Percentiles rank a stretch among this genome's conserved stretches.
Conservation (phyloP, 176 grass and related monocot species). For the Phoenix roebelenii region DNA sequence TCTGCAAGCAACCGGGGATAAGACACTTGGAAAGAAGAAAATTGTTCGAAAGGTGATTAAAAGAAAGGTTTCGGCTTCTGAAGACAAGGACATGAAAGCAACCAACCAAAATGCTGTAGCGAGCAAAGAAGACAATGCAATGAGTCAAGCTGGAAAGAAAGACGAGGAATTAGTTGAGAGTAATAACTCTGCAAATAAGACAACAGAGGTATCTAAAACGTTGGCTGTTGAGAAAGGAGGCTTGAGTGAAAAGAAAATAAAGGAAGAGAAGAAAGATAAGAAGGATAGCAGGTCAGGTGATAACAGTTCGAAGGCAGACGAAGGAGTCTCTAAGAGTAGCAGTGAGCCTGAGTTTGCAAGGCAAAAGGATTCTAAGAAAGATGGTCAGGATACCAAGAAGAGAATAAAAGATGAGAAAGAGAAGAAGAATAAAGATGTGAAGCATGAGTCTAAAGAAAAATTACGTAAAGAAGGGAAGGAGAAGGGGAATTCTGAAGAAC, state of each 20-base stretch:
- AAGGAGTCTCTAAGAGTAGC: constrained; percentile 7
- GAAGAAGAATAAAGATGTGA: constrained; percentile 43
- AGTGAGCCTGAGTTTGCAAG: constrained; percentile 30
- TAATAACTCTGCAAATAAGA: constrained; percentile 28
- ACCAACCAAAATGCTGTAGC: constrained; percentile 26
- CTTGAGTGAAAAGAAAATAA: constrained; percentile 33
- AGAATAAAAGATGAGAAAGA: constrained; percentile 52
- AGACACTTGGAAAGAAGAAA: constrained; percentile 71
- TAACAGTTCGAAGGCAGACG: constrained; percentile 12
- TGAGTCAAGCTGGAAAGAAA: constrained; percentile 41
- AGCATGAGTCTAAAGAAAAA: constrained; percentile 46
- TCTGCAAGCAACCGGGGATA: constrained; percentile 34
- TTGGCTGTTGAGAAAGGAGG: constrained; percentile 21
- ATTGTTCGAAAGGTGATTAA: constrained; percentile 91
- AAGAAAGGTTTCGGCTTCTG: constrained; percentile 47
- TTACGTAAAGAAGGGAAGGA: constrained; percentile 43
- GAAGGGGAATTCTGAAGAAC: constrained; percentile 56
- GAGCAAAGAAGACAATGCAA: constrained; percentile 25
- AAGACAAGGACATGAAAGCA: constrained; percentile 21
- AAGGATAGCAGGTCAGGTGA: constrained; percentile 19
- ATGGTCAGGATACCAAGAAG: constrained; percentile 33
- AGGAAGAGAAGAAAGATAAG: constrained; percentile 29
- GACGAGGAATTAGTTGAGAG: constrained; percentile 19
- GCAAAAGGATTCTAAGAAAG: constrained; percentile 40
- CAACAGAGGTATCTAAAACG: constrained; percentile 14